These are phyloP conservation scores for Trichophyton schoenleinii DNA, from an alignment of 2,329 filamentous ascomycete species.

Conservation along the genomic window DNA sequence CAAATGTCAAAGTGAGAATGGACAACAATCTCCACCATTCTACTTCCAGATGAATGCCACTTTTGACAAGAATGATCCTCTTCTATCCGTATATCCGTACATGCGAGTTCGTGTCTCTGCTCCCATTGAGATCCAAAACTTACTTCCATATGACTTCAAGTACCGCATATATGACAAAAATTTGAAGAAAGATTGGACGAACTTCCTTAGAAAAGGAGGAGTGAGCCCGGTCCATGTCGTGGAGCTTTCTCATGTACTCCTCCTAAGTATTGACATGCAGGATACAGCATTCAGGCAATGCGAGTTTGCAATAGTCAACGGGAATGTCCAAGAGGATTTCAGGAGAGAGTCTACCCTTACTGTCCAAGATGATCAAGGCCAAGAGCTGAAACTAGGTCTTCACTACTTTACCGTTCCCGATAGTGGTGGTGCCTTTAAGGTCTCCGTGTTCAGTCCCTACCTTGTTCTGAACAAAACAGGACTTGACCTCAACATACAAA, in stretches of 20 bases:
- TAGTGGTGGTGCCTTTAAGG: slow-evolving; percentile 88
- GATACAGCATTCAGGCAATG: slow-evolving; percentile 89
- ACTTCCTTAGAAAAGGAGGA: slow-evolving; percentile 91
- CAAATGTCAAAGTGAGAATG: slow-evolving; percentile 74
- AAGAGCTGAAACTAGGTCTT: slow-evolving; percentile 67
- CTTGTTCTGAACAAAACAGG: slow-evolving; percentile 93
- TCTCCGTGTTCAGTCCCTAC: slow-evolving; percentile 90
- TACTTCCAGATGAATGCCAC: slow-evolving; percentile 91
- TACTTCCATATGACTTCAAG: slow-evolving; percentile 96
- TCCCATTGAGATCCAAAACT: slow-evolving; percentile 84
- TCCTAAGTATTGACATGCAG: slow-evolving; percentile 92
- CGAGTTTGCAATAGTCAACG: slow-evolving; percentile 95
- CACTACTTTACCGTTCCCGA: slow-evolving; percentile 87
- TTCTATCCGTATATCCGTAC: slow-evolving; percentile 77
- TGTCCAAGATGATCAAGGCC: slow-evolving; percentile 72
- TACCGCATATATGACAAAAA: slow-evolving; percentile 98
- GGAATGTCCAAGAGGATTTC: slow-evolving; percentile 77
- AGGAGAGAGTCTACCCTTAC: slow-evolving; percentile 64
- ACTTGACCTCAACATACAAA: slow-evolving; percentile 71
- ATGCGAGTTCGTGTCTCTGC: slow-evolving; percentile 89
- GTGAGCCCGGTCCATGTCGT: slow-evolving; percentile 96
- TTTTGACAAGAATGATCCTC: slow-evolving; percentile 70
- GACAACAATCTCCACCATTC: slow-evolving; percentile 65
- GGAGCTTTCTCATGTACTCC: slow-evolving; percentile 80
- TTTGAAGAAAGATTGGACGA: slow-evolving; percentile 97